Evolutionary conservation across 108 stramenopile species (phyloP), one percentile per base, ranked within the genome.

Genomic region (Fragilariopsis cylindrus): DNA sequence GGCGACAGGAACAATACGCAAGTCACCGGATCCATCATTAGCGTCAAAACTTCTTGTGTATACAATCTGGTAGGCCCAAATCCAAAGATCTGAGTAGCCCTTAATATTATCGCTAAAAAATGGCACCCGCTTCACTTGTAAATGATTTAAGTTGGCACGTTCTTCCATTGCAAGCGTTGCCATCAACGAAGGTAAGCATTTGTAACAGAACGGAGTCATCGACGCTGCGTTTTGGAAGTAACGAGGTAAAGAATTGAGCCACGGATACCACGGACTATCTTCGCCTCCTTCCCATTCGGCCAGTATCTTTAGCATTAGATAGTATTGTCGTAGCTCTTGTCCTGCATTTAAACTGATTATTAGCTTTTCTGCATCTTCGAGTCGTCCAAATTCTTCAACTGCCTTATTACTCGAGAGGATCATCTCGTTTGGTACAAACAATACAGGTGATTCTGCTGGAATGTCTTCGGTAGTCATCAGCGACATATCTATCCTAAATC

Each of bases 211-310:
- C 58, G 82, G 49, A 43, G 57, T 60, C 85, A 87, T 87, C 64
- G 81, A 72, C 2, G 71, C 70, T 7, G 71, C 83, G 60, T 79
- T 83, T 18, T 68, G 73, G 57, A 69, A 87, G 62, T 82, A 84
- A 9, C 85, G 68, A 30, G 89, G 89, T 56, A 90, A 42, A 11
- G 71, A 66, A 44, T 90, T 79, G 40, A 90, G 52, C 71, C 77
- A 90, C 41, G 85, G 84, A 57, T 65, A 69, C 71, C 73, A 90
- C 13, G 69, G 60, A 40, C 75, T 77, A 69, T 80, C 66, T 45
- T 80, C 78, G 7, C 76, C 78, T 19, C 15, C 16, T 42, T 84
- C 81, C 50, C 71, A 86, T 64, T 88, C 85, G 46, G 65, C 72
- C 60, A 88, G 56, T 0, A 88, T 18, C 52, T 86, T 82, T 7